Evolutionary conservation across 2,329 filamentous ascomycete genomes (phyloP).

Genomic region (Colletotrichum sansevieriae): DNA sequence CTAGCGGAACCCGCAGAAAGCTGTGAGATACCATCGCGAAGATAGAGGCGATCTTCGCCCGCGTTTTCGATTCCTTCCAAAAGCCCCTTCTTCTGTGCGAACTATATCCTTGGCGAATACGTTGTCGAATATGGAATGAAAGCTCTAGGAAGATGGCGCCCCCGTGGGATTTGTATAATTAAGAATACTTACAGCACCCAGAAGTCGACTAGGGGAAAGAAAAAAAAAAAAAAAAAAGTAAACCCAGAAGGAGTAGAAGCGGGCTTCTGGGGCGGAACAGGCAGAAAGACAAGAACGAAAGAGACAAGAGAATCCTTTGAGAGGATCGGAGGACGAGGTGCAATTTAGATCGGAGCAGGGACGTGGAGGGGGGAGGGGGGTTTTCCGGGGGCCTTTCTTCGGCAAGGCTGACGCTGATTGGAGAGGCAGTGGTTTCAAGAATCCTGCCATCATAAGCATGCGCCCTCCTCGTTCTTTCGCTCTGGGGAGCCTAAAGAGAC

Average conservation of each 20-base stretch:
- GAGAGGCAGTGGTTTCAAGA: slow-evolving; percentile 25
- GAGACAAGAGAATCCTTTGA: background rate
- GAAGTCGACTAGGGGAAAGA: slow-evolving; percentile 15
- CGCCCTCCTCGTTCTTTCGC: slow-evolving; percentile 9
- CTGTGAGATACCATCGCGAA: slow-evolving; percentile 46
- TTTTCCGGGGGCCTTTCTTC: background rate
- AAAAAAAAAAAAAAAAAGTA: background rate
- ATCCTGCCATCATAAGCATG: slow-evolving; percentile 36
- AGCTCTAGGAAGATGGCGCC: slow-evolving; percentile 1
- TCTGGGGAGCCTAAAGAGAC: slow-evolving; percentile 9
- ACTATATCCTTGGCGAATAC: slow-evolving; percentile 1
- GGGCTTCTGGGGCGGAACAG: background rate
- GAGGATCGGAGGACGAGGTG: slow-evolving; percentile 35
- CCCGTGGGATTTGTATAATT: background rate
- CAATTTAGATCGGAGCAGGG: slow-evolving; percentile 39
- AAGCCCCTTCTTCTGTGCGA: background rate
- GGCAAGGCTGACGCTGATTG: slow-evolving; percentile 38
- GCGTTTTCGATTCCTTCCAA: slow-evolving; percentile 1
- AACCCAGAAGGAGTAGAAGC: background rate
- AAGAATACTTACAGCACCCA: slow-evolving; percentile 4
- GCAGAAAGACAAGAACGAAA: slow-evolving; percentile 15
- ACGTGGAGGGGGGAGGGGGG: slow-evolving; percentile 16
- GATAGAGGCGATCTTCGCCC: slow-evolving; percentile 10
- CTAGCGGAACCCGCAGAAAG: slow-evolving; percentile 53
- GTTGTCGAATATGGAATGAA: background rate